Percentiles rank a stretch among this genome's conserved stretches.
Conservation (phyloP, 73 alveolate genomes). For the Paramecium sexaurelia region DNA sequence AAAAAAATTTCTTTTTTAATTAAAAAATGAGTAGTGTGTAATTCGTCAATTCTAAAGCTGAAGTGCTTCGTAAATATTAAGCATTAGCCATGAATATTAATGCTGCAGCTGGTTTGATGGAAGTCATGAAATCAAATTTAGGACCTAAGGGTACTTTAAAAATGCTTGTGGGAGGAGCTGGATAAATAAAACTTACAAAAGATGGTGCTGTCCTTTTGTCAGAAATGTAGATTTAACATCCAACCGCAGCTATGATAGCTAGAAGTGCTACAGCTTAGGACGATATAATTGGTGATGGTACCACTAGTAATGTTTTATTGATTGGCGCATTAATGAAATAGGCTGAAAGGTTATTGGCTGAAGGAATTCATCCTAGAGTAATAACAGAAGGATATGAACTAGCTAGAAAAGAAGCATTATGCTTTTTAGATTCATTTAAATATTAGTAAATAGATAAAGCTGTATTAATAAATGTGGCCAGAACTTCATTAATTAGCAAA, state of each 20-base stretch:
- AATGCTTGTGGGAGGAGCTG: conserved; percentile 98
- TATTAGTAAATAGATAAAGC: conserved; percentile 83
- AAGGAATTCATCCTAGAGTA: conserved; percentile 96
- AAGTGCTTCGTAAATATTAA: conserved; percentile 84
- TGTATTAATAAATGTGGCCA: conserved; percentile 89
- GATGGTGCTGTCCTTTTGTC: conserved; percentile 94
- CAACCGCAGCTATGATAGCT: conserved; percentile 98
- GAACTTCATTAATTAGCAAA: conserved; percentile 91
- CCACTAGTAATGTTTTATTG: conserved; percentile 94
- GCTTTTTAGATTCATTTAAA: conserved; percentile 75
- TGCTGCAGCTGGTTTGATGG: conserved; percentile 94
- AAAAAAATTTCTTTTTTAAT: conserved; percentile 7
- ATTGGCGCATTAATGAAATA: conserved; percentile 93
- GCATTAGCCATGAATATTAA: conserved; percentile 94
- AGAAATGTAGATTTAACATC: conserved; percentile 96
- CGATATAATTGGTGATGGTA: conserved; percentile 98
- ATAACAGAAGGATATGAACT: conserved; percentile 95
- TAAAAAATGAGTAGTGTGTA: conserved; percentile 84
- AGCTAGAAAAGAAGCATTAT: conserved; percentile 87
- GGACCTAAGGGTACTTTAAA: conserved; percentile 98
- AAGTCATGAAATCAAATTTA: conserved; percentile 90
- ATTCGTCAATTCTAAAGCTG: conserved; percentile 94
- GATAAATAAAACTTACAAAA: conserved; percentile 95
- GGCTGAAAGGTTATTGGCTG: conserved; percentile 90
- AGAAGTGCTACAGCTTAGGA: conserved; percentile 98